phyloP scores from a whole-genome alignment of 1,284 basidiomycete species.

The Irpex sp. region DNA sequence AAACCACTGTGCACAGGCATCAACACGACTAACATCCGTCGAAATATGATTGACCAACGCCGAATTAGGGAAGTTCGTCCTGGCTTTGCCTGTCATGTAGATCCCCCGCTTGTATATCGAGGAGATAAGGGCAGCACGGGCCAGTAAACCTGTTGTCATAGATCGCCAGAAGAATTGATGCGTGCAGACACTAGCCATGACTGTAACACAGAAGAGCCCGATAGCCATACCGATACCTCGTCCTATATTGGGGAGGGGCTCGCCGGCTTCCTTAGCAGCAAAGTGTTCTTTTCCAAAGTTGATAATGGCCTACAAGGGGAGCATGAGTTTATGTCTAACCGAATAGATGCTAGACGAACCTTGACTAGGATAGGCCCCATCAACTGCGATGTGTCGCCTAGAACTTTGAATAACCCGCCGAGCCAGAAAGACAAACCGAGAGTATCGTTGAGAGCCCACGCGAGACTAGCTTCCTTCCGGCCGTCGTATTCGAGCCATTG shows the following conservation, averaged over 20 bases:
- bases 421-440: slow-evolving; percentile 70
- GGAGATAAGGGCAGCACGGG: slow-evolving; percentile 69
- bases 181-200: slow-evolving; percentile 54
- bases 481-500: slow-evolving; percentile 51
- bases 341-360: slow-evolving; percentile 24
- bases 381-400: slow-evolving; percentile 57
- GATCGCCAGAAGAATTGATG: slow-evolving; percentile 82
- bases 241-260: slow-evolving; percentile 47
- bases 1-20: slow-evolving; percentile 66
- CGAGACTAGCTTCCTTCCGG: slow-evolving; percentile 48
- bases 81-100: slow-evolving; percentile 61
- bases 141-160: slow-evolving; percentile 68
- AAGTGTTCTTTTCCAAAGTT: slow-evolving; percentile 56
- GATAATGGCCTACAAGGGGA: slow-evolving; percentile 50
- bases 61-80: slow-evolving; percentile 61
- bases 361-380: slow-evolving; percentile 67
- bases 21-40: slow-evolving; percentile 63
- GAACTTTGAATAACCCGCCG: slow-evolving; percentile 55
- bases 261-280: slow-evolving; percentile 30
- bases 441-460: slow-evolving; percentile 70
- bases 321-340: background rate
- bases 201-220: slow-evolving; percentile 63
- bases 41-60: slow-evolving; percentile 75
- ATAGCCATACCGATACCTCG: slow-evolving; percentile 70
- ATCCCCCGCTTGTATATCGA: slow-evolving; percentile 76